These are phyloP conservation scores for Aureobasidium uvarum DNA, from an alignment of 2,329 filamentous ascomycete species.

Conservation along the genomic window DNA sequence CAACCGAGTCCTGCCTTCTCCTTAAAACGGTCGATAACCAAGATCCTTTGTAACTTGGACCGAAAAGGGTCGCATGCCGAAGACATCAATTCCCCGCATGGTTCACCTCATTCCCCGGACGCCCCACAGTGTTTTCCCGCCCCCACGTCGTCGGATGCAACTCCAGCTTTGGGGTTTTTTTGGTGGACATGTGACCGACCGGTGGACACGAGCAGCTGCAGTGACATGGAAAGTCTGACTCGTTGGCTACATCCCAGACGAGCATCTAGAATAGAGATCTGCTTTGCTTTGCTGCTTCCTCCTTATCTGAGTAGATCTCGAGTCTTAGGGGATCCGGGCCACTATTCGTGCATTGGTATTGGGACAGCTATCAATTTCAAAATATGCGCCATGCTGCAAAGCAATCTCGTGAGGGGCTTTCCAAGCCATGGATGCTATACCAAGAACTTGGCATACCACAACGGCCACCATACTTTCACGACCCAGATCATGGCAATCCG, in stretches of 20 bases:
- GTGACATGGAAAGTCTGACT: neutral
- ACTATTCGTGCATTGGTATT: too few species aligned
- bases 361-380: too few species aligned
- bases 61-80: neutral
- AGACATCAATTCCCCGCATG: neutral
- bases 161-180: neutral
- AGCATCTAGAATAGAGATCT: neutral
- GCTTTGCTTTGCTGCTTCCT: too few species aligned
- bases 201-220: neutral
- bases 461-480: neutral
- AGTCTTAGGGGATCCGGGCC: too few species aligned
- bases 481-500: neutral
- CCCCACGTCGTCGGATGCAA: neutral
- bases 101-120: neutral
- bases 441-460: conserved; percentile 9
- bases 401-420: neutral
- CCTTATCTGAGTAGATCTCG: neutral
- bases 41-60: neutral
- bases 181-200: neutral
- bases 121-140: neutral
- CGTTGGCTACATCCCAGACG: neutral
- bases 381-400: neutral
- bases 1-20: too few species aligned
- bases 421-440: neutral
- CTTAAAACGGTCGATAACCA: neutral